Base-by-base conservation (phyloP, 23 red algal genomes). In the Gracilariopsis chorda region DNA sequence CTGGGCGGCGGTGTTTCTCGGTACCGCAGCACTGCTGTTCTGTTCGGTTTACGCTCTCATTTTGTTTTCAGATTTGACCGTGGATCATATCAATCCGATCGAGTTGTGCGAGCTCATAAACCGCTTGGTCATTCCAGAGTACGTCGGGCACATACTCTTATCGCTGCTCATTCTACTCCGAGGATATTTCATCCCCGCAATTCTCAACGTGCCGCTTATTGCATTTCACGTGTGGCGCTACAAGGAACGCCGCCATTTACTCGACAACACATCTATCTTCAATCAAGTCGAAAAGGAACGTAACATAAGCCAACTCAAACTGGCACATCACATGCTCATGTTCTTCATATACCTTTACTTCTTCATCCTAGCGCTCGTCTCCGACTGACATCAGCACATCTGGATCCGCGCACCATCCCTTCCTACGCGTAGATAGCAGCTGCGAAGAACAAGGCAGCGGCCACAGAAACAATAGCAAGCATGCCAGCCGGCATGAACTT, bases 101-200 rank as follows among this genome's bases (percentile, higher is more conserved):
- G 97, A 99, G 88, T 83, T 99, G 78, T 95, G 93, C 46, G 93
- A 96, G 20, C 82, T 80, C 20, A 86, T 99, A 40, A 99, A 99
- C 81, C 80, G 88, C 30, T 68, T 99, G 20, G 85, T 87, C 10
- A 44, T 87, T 21, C 93, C 89, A 3, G 93, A 96, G 77, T 94
- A 93, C 49, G 32, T 84, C 43, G 93, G 65, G 1, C 91, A 99
- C 63, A 51, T 68, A 7, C 49, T 53, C 17, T 45, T 96, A 1
- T 76, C 85, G 1, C 33, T 84, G 0, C 39, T 92, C 4, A 59
- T 99, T 8, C 39, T 99, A 20, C 48, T 96, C 9, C 80, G 88
- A 25, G 93, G 90, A 0, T 55, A 88, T 43, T 92, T 85, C 80
- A 34, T 92, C 23, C 74, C 84, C 20, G 87, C 83, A 1, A 12